phyloP scores from a whole-genome alignment of 345 rosid species.

The Brassica incana region DNA sequence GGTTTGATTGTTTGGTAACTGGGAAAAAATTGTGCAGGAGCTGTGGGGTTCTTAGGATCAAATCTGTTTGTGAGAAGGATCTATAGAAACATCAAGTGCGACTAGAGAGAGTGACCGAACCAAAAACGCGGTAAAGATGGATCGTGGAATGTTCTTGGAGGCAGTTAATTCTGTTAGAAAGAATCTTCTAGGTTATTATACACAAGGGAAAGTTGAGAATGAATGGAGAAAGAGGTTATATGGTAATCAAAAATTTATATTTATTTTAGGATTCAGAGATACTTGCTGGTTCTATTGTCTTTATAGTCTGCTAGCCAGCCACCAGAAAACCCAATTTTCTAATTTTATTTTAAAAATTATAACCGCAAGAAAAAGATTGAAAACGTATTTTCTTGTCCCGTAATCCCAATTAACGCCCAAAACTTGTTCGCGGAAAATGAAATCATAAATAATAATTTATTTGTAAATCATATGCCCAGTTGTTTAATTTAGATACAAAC shows the following conservation, averaged over 20 bases:
- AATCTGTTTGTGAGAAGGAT: slow-evolving; percentile 90
- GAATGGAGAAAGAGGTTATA: not conserved
- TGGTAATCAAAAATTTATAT: slow-evolving; percentile 1
- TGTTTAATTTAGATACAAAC: not conserved
- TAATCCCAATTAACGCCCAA: not conserved
- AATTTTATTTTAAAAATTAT: not conserved
- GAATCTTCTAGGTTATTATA: slow-evolving; percentile 18
- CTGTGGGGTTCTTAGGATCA: slow-evolving; percentile 87
- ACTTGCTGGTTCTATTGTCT: slow-evolving; percentile 10
- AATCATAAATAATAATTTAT: not conserved
- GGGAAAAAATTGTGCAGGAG: slow-evolving; percentile 54
- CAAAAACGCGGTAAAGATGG: slow-evolving; percentile 1
- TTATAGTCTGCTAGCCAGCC: not conserved
- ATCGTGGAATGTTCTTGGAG: slow-evolving; percentile 9
- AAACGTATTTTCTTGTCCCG: not conserved
- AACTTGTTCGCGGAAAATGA: not conserved
- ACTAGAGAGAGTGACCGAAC: slow-evolving; percentile 42
- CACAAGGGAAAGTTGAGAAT: not conserved
- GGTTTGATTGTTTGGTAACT: slow-evolving; percentile 8
- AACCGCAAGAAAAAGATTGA: not conserved
- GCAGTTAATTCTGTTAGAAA: slow-evolving; percentile 19
- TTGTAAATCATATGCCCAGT: not conserved
- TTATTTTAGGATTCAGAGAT: slow-evolving; percentile 18
- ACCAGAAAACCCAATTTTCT: not conserved
- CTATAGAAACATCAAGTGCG: slow-evolving; percentile 96